Percentiles rank a stretch among this genome's conserved stretches.
These are phyloP conservation scores for Lasiodiplodia sp. DNA, from an alignment of 2,329 filamentous ascomycete genomes.

Conservation along the genomic window DNA sequence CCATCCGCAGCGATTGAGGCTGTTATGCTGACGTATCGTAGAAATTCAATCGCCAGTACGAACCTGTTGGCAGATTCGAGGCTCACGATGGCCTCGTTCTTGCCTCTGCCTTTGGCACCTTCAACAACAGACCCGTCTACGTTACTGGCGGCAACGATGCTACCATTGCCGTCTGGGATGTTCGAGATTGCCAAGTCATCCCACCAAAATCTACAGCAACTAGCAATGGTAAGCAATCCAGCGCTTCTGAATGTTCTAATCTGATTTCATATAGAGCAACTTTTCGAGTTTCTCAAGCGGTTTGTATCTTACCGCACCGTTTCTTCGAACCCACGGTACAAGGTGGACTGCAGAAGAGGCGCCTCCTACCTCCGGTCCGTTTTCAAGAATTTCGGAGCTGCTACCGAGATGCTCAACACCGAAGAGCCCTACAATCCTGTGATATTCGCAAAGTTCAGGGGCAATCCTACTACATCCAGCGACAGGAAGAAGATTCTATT, in stretches of 20 bases:
- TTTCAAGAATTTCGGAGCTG: slow-evolving; percentile 90
- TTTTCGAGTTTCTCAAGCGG: slow-evolving; percentile 72
- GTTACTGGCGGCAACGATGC: slow-evolving; percentile 95
- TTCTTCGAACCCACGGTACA: slow-evolving; percentile 83
- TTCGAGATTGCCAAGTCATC: slow-evolving; percentile 64
- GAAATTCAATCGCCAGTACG: slow-evolving; percentile 83
- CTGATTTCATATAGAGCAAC: slow-evolving; percentile 59
- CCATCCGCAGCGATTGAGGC: slow-evolving; percentile 34
- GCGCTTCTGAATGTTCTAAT: slow-evolving; percentile 29
- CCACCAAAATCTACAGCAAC: slow-evolving; percentile 57
- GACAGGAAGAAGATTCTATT: slow-evolving; percentile 88
- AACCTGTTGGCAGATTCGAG: slow-evolving; percentile 78
- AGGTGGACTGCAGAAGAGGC: slow-evolving; percentile 90
- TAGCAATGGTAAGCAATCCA: slow-evolving; percentile 59
- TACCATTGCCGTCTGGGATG: slow-evolving; percentile 86
- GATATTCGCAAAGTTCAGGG: slow-evolving; percentile 88
- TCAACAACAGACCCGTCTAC: slow-evolving; percentile 79
- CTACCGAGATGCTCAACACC: slow-evolving; percentile 88
- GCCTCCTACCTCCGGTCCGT: slow-evolving; percentile 89
- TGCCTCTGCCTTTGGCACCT: slow-evolving; percentile 77
- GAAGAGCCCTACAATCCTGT: slow-evolving; percentile 83
- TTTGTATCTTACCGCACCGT: slow-evolving; percentile 94
- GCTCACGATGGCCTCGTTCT: slow-evolving; percentile 89
- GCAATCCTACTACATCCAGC: slow-evolving; percentile 70
- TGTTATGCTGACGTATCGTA: slow-evolving; percentile 39